Conservation (phyloP, 768 basidiomycete genomes). For the Lactarius trivialis region DNA sequence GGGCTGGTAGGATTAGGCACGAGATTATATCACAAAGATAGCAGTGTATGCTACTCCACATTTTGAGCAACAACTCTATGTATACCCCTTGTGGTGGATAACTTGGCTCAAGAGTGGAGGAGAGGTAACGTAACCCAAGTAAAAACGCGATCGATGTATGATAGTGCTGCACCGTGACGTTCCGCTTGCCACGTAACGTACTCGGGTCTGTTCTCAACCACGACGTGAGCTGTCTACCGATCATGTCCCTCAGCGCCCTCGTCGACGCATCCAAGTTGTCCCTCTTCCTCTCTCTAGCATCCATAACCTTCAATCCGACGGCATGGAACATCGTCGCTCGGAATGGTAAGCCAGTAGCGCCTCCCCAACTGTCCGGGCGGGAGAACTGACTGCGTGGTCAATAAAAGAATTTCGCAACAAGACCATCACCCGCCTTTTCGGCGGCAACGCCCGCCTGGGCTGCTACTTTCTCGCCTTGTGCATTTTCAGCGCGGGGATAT, state of each 20-base stretch:
- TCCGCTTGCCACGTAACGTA: background rate
- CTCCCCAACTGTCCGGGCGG: conserved; percentile 27
- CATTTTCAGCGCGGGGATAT: conserved; percentile 80
- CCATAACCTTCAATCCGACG: conserved; percentile 85
- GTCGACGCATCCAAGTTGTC: conserved; percentile 63
- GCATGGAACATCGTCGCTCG: conserved; percentile 95
- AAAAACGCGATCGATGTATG: background rate
- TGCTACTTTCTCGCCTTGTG: conserved; percentile 82
- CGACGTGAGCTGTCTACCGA: conserved; percentile 8
- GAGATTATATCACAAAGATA: background rate
- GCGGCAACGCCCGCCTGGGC: conserved; percentile 64
- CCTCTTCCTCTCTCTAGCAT: conserved; percentile 54
- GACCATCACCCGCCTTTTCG: conserved; percentile 78
- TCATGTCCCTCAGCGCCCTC: conserved; percentile 29
- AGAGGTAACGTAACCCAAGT: background rate
- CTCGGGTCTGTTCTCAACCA: background rate
- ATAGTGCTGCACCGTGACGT: background rate
- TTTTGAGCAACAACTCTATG: too few species aligned
- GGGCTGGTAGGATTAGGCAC: background rate
- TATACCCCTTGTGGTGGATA: too few species aligned
- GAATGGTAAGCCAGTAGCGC: conserved; percentile 54
- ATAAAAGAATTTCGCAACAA: conserved; percentile 70
- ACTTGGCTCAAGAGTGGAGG: too few species aligned
- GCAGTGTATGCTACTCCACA: too few species aligned
- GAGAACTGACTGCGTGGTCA: background rate